These are phyloP conservation scores for Gonapodya prolifera DNA, from an alignment of 192 early-diverging fungal genomes.

Conservation along the genomic window DNA sequence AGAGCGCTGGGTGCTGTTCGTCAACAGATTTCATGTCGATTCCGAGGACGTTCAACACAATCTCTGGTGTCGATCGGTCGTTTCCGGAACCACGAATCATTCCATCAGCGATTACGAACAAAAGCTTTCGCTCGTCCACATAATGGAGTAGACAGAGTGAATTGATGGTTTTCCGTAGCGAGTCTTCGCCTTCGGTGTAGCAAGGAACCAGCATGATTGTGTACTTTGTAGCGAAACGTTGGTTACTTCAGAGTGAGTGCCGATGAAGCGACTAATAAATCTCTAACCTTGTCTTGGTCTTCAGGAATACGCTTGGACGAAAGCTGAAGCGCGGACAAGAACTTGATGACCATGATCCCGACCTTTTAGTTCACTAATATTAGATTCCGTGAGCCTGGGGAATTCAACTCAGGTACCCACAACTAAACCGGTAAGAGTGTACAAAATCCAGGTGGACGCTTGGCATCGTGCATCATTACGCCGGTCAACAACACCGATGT, in stretches of 20 bases:
- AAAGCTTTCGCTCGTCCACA: slow-evolving; percentile 93
- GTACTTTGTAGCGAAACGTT: too few species aligned
- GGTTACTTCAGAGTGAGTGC: too few species aligned
- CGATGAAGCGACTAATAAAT: too few species aligned
- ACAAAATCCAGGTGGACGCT: slow-evolving; percentile 78
- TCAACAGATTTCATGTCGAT: slow-evolving; percentile 55
- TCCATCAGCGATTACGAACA: slow-evolving; percentile 94
- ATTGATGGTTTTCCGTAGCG: slow-evolving; percentile 81
- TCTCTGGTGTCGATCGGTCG: slow-evolving; percentile 89
- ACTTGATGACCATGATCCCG: slow-evolving; percentile 87
- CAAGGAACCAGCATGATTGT: slow-evolving; percentile 83
- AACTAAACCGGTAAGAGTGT: slow-evolving; percentile 67
- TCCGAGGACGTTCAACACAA: slow-evolving; percentile 92
- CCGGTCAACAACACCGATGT: slow-evolving; percentile 71
- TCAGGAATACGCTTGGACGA: slow-evolving; percentile 61
- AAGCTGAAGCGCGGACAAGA: slow-evolving; percentile 86
- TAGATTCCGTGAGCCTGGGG: too few species aligned
- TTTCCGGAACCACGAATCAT: slow-evolving; percentile 96
- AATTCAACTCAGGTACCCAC: too few species aligned
- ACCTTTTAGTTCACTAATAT: too few species aligned
- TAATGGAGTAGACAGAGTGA: slow-evolving; percentile 84
- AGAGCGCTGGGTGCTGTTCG: slow-evolving; percentile 57
- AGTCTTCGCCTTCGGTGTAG: slow-evolving; percentile 95
- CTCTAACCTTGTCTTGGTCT: slow-evolving; percentile 68
- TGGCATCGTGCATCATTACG: slow-evolving; percentile 58